Base-by-base conservation (phyloP, 306 rosid species). In the Potentilla sterilis region DNA sequence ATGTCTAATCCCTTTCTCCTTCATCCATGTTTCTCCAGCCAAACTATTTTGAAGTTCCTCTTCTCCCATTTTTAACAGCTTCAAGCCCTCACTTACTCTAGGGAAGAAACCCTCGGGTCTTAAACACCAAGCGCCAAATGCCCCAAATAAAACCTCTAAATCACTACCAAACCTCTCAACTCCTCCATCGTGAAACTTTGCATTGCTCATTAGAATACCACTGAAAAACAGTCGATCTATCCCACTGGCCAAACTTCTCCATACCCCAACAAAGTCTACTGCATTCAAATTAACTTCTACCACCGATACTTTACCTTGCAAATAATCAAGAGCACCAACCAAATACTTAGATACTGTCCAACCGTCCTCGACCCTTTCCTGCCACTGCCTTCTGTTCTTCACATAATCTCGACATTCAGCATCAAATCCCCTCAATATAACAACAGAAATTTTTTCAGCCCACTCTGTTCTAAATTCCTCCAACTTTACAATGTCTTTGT, bases 51-150 rank as follows among this genome's bases (percentile, higher is more conserved):
- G 83, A 62, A 70, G 78, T 73, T 83, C 77, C 66, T 83, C 88
- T 77, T 85, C 87, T 40, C 81, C 85, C 85, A 87, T 78, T 80
- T 83, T 95, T 88, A 95, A 78, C 79, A 92, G 77, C 86, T 83
- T 92, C 70, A 90, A 79, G 54, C 98, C 93, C 73, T 95, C 96
- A 46, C 83, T 86, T 77, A 67, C 65, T 84, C 86, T 87, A 6
- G 96, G 98, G 69, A 95, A 92, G 78, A 95, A 92, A 37, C 97
- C 90, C 82, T 89, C 91, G 4, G 97, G 97, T 78, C 98, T 90
- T 77, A 92, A 78, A 83, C 98, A 90, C 97, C 97, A 95, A 51
- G 87, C 71, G 49, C 88, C 76, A 73, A 92, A 95, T 76, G 93
- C 87, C 79, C 96, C 97, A 83, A 87, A 95, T 80, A 92, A 81